Base-by-base conservation (phyloP, 306 rosid species). In the Gastrolobium villosum region DNA sequence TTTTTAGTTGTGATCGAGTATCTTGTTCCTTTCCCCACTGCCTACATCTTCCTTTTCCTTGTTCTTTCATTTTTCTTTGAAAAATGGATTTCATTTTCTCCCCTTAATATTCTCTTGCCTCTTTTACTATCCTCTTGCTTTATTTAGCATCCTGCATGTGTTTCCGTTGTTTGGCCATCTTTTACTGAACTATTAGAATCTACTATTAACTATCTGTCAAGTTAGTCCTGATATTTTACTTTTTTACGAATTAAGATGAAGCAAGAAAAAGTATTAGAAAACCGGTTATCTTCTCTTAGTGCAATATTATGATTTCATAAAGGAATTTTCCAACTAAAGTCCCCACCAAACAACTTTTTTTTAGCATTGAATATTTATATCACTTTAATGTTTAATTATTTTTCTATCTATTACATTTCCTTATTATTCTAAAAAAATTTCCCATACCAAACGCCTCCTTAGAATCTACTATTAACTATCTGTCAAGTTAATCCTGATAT, bases 21-120 rank as follows among this genome's bases (percentile, higher is more conserved):
- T 52, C 50, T 13, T 13, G 13, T 40, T 40, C 65, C 65, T 44
- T 64, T 55, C 65, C 35, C 70, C 40, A 57, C 69, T 10, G 9
- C 65, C 30, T 32, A 10, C 34, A 32, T 44, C 34, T 59, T 32
- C 78, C 45, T 35, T 46, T 32, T 46, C 59, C 60, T 48, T 62
- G 13, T 2, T 61, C 70, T n/a, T 20, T 62, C 28, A 10, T 5
- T 8, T 15, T 10, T 6, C 55, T 52, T 59, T 46, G 32, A 45
- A 37, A 39, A 39, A 46, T 32, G 60, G 5, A 7, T 60, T 39
- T 56, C 28, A 7, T 41, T 49, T 72, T 64, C 40, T 69, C 32
- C 44, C 52, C 10, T 55, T 11, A 14, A 54, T 14, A 9, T 6
- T 37, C 6, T 15, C 10, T 5, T 40, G 8, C 40, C 14, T 0